Percentiles rank a stretch among this genome's conserved stretches.
phyloP scores from a whole-genome alignment of 768 basidiomycete genomes.

The Stropharia rugosoannulata region DNA sequence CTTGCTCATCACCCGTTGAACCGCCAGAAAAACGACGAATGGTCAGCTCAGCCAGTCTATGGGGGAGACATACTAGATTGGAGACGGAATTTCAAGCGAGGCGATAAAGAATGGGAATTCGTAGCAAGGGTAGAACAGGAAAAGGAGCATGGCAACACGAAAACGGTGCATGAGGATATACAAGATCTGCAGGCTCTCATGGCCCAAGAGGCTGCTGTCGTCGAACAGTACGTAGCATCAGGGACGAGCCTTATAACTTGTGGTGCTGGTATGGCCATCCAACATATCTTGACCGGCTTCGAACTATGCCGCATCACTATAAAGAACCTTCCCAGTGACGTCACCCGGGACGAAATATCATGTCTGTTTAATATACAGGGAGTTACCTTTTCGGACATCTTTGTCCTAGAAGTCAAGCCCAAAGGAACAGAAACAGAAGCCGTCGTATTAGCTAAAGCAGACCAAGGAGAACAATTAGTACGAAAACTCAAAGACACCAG shows the following conservation, averaged over 20 bases:
- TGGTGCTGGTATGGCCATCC: conserved; percentile 46
- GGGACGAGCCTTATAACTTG: conserved; percentile 50
- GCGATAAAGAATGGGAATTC: not conserved
- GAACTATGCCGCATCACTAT: conserved; percentile 50
- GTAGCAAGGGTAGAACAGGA: not conserved
- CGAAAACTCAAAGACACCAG: conserved; percentile 45
- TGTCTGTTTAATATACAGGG: conserved; percentile 38
- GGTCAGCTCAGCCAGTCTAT: no score
- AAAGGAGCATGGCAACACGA: not conserved
- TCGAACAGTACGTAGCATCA: conserved; percentile 41
- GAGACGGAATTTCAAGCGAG: not conserved
- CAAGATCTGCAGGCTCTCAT: conserved; percentile 9
- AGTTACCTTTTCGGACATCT: conserved; percentile 22
- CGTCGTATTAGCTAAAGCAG: conserved; percentile 40
- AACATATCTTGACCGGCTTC: conserved; percentile 45
- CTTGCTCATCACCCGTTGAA: no score
- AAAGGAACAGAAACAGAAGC: conserved; percentile 34
- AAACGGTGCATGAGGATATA: not conserved
- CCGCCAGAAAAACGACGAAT: not conserved
- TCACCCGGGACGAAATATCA: conserved; percentile 36
- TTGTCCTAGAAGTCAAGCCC: conserved; percentile 16
- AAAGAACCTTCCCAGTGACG: conserved; percentile 41
- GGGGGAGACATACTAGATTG: not conserved
- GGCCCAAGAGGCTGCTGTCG: conserved; percentile 40
- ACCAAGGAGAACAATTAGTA: conserved; percentile 40